Evolutionary conservation across 1,284 basidiomycete species (phyloP), one percentile per base, ranked within the genome.

Genomic region (Grifola frondosa): DNA sequence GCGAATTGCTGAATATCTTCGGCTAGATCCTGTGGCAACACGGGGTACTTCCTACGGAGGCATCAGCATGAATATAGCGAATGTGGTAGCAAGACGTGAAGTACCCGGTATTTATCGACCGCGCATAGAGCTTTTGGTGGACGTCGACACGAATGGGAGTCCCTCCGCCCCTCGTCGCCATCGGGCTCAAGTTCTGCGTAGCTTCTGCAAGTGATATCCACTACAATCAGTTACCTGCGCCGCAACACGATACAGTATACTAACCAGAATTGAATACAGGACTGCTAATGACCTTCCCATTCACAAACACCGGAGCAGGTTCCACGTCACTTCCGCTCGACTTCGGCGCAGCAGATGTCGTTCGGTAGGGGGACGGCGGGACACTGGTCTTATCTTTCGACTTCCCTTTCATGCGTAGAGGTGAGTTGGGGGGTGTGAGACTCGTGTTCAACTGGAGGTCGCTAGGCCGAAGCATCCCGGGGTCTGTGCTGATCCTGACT

Each of bases 1-100:
- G 84, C 82, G 61, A 95, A 94, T 52, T 85, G 83, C 53, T 88
- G 83, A 30, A 93, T 93, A 50, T 92, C 88, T 21, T 77, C 78
- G 1, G 81, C 85, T 35, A 94, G 80, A 44, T 86, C 87, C 21
- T 81, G 70, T 0, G 91, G 91, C 15, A 93, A 70, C 13, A 81
- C 73, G 8, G 83, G 84, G 55, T 86, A 81, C 21, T 75, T 75
- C 26, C 84, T 86, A 50, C 26, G 8, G 37, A 36, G 17, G 19
- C 17, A 12, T 12, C 21, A 20, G 12, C 19, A 20, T 21, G 7
- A 17, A 21, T 30, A n/a, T 37, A 41, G 43, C 30, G 39, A 24
- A 15, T 13, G 5, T 5, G n/a, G n/a, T 36, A 12, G 7, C 28
- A 22, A 26, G 13, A 19, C n/a, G 10, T 20, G 16, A 36, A n/a